A percentile compares a stretch with the other conserved stretches of the same genome.
Evolutionary conservation across 306 rosid species (phyloP).

Genomic region (Dryas drummondii): DNA sequence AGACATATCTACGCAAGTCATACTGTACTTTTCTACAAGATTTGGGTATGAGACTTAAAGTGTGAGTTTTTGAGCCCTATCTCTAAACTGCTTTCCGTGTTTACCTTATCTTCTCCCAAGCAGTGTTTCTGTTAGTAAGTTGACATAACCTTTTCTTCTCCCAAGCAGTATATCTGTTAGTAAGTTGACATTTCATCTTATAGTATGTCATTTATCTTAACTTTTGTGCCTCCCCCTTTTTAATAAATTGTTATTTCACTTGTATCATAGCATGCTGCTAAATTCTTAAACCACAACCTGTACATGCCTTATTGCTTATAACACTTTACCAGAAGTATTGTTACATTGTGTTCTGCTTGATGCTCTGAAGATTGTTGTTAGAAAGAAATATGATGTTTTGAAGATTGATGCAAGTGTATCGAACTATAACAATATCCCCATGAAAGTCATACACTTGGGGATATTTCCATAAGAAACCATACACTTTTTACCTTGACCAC

Average conservation of each 20-base stretch:
- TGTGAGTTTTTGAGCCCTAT: constrained; percentile 52
- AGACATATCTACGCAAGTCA: constrained; percentile 86
- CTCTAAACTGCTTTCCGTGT: neutral
- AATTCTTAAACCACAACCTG: neutral
- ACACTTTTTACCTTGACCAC: neutral
- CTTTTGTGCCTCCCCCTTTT: neutral
- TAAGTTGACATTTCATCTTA: too few species aligned
- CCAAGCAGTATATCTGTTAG: neutral
- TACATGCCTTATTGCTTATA: neutral
- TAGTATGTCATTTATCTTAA: neutral
- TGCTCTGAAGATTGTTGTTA: neutral
- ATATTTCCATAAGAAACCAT: neutral
- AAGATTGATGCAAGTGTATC: neutral
- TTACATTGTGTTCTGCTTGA: neutral
- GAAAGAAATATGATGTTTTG: neutral
- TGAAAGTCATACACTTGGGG: too few species aligned
- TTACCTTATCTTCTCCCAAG: neutral
- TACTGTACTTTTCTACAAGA: constrained; percentile 93
- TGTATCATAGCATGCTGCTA: neutral
- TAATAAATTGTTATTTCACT: neutral
- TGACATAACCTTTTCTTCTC: neutral
- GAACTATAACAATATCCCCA: too few species aligned
- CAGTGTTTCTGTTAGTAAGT: neutral
- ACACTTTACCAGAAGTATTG: neutral
- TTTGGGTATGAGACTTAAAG: constrained; percentile 94